Evolutionary conservation across 306 rosid species (phyloP).

Genomic region (Glycine latifolia): DNA sequence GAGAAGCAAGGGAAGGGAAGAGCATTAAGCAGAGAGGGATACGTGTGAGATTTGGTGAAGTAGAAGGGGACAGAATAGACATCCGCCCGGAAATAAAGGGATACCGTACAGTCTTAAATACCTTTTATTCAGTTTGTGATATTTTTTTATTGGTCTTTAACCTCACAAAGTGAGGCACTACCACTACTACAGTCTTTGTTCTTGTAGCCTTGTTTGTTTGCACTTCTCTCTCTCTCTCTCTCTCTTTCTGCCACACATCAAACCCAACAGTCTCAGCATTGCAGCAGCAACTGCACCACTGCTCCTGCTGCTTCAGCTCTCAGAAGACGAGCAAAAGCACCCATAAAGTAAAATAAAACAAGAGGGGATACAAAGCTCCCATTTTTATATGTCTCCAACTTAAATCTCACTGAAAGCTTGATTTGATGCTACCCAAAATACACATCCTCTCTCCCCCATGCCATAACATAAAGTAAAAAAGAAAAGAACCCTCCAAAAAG

Average conservation of each 20-base stretch:
- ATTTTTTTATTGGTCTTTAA: conserved; percentile 46
- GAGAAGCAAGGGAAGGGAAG: background rate
- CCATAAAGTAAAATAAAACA: conserved; percentile 15
- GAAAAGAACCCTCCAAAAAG: conserved; percentile 46
- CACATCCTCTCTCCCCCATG: background rate
- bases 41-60: conserved; percentile 82
- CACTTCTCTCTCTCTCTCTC: background rate
- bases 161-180: conserved; percentile 47
- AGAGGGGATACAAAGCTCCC: conserved; percentile 30
- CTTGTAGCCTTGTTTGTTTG: conserved; percentile 13
- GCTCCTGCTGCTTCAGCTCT: conserved; percentile 57
- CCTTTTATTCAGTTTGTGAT: conserved; percentile 51
- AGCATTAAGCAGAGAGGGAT: conserved; percentile 47
- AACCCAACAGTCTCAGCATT: conserved; percentile 83
- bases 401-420: conserved; percentile 56
- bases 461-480: conserved; percentile 43
- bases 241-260: conserved; percentile 77
- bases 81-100: conserved; percentile 97
- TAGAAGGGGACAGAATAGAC: conserved; percentile 97
- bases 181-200: conserved; percentile 47
- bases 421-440: conserved; percentile 62
- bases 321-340: conserved; percentile 44
- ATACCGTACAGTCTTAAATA: conserved; percentile 66
- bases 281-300: conserved; percentile 76
- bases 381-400: conserved; percentile 43